Conservation (phyloP, 23 red algal genomes). For the Pyropia yezoensis region DNA sequence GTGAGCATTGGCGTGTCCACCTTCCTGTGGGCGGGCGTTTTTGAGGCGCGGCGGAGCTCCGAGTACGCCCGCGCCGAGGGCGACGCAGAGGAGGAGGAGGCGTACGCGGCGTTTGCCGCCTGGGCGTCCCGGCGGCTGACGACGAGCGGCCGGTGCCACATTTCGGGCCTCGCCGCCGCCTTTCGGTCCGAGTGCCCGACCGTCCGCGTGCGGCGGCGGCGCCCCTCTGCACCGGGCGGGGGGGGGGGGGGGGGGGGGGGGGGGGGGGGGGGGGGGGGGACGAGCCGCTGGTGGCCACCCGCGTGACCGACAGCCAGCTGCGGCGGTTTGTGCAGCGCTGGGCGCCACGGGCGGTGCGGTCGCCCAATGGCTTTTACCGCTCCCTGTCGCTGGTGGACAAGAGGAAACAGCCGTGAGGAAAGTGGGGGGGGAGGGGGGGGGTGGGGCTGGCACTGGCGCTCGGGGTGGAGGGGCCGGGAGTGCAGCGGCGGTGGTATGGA, state of each 20-base stretch:
- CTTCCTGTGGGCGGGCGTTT: slow-evolving; percentile 51
- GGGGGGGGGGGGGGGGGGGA: no score
- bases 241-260: no score
- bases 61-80: slow-evolving; percentile 1
- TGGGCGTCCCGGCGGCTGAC: slow-evolving; percentile 23
- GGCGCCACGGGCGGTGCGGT: slow-evolving; percentile 34
- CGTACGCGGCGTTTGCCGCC: slow-evolving; percentile 13
- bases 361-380: slow-evolving; percentile 62
- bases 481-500: no score
- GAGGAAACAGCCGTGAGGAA: no score
- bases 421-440: no score
- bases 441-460: no score
- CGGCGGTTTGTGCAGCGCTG: slow-evolving; percentile 31
- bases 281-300: no score
- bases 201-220: not conserved
- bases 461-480: no score
- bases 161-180: slow-evolving; percentile 30
- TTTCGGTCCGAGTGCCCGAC: slow-evolving; percentile 27
- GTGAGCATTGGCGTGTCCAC: slow-evolving; percentile 25
- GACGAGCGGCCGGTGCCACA: slow-evolving; percentile 32
- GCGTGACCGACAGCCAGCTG: slow-evolving; percentile 30
- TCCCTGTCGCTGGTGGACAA: slow-evolving; percentile 23
- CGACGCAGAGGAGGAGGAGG: slow-evolving; percentile 7
- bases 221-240: no score
- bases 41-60: slow-evolving; percentile 26